Conservation (phyloP, 352 stramenopile genomes). For the Pythium rishiriense region DNA sequence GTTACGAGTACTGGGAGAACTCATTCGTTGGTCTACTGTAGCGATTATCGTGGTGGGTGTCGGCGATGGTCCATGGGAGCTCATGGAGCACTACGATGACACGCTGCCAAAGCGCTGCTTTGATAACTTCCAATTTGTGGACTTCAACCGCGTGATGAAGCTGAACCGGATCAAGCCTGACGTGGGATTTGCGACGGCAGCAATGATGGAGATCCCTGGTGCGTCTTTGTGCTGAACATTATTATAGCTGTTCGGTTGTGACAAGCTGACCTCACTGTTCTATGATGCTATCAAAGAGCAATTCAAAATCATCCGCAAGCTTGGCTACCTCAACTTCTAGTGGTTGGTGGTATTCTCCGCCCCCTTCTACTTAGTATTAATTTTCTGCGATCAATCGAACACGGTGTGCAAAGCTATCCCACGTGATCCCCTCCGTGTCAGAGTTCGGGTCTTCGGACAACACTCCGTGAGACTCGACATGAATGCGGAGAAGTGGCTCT, state of each 20-base stretch:
- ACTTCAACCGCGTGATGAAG: conserved; percentile 55
- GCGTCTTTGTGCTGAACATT: not conserved
- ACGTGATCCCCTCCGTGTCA: conserved; percentile 17
- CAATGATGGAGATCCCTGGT: conserved; percentile 70
- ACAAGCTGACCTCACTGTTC: not conserved
- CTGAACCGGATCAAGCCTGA: conserved; percentile 55
- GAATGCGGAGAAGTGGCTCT: conserved; percentile 12
- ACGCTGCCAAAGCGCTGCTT: conserved; percentile 55
- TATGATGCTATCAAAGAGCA: conserved; percentile 29
- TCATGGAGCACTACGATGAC: conserved; percentile 70
- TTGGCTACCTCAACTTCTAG: conserved; percentile 37
- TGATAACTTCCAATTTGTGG: conserved; percentile 83
- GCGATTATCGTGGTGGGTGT: conserved; percentile 78
- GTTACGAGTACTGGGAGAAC: not conserved
- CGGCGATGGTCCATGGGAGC: conserved; percentile 73
- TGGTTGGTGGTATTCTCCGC: not conserved
- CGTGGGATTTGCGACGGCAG: conserved; percentile 60
- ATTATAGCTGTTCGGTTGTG: not conserved
- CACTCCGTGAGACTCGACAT: conserved; percentile 1
- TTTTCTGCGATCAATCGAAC: conserved; percentile 18
- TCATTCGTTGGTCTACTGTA: conserved; percentile 18
- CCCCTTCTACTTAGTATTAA: not conserved
- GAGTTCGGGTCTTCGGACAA: not conserved
- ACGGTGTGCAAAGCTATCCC: conserved; percentile 24
- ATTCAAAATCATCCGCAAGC: conserved; percentile 49